phyloP scores from a whole-genome alignment of 2,329 filamentous ascomycete genomes.

The Penicillium sp. region DNA sequence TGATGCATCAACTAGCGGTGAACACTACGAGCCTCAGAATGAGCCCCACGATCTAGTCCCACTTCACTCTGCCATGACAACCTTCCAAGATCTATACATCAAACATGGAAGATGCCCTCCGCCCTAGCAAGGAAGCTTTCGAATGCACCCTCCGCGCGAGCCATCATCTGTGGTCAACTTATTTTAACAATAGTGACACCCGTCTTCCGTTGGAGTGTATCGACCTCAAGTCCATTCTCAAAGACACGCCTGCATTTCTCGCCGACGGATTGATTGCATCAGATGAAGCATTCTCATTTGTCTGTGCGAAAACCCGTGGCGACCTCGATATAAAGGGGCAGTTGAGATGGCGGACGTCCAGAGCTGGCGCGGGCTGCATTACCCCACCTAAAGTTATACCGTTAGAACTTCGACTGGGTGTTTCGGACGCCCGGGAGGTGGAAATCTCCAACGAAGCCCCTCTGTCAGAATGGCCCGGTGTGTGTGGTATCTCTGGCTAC shows the following conservation, averaged over 20 bases:
- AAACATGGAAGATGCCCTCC: not conserved
- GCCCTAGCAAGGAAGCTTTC: not conserved
- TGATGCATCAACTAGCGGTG: not conserved
- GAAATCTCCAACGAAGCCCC: constrained; percentile 2
- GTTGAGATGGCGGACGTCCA: not conserved
- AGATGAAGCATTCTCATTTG: not conserved
- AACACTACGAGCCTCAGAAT: not conserved
- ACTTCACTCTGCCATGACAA: not conserved
- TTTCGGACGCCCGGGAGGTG: not conserved
- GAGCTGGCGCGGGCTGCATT: not conserved
- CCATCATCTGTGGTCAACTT: not conserved
- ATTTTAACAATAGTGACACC: not conserved
- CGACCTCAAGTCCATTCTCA: not conserved
- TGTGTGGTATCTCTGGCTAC: constrained; percentile 16
- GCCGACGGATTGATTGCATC: not conserved
- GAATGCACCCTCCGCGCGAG: not conserved
- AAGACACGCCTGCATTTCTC: not conserved
- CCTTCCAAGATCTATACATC: not conserved
- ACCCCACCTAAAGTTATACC: not conserved
- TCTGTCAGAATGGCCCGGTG: constrained; percentile 18
- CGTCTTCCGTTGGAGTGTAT: not conserved
- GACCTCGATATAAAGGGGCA: not conserved
- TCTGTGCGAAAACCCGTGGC: not conserved
- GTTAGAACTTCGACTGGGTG: not conserved
- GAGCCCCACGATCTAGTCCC: not conserved